A percentile compares a stretch with the other conserved stretches of the same genome.
phyloP scores from a whole-genome alignment of 352 stramenopile species.

The Phytophthora sansomeana region DNA sequence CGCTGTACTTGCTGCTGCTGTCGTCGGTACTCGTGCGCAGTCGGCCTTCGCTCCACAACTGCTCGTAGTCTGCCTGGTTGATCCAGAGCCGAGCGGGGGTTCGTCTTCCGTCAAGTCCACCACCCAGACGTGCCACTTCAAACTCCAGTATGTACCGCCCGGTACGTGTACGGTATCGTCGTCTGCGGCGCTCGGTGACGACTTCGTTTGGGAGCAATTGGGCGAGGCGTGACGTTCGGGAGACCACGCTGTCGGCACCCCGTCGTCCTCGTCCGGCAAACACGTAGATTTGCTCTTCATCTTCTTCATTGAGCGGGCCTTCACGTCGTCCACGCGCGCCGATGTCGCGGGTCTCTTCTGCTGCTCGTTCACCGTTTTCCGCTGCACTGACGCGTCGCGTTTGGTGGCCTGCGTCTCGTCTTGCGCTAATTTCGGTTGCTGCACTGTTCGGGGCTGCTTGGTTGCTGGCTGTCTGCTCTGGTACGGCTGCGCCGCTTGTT shows the following conservation, averaged over 20 bases:
- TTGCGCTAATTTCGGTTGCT: no score
- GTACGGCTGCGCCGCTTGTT: no score
- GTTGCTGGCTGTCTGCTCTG: no score
- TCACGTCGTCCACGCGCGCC: not conserved
- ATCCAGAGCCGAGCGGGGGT: conserved; percentile 1
- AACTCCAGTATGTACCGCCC: conserved; percentile 13
- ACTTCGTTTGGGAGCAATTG: no score
- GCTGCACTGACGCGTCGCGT: no score
- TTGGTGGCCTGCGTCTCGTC: no score
- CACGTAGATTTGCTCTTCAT: not conserved
- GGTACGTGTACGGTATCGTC: not conserved
- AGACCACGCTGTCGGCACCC: not conserved
- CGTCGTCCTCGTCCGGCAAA: not conserved
- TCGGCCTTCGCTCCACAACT: no score
- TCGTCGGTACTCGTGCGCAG: no score
- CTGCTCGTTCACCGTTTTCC: no score
- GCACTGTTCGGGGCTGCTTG: no score
- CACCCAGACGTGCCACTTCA: not conserved
- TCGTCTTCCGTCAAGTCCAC: not conserved
- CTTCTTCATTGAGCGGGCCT: not conserved
- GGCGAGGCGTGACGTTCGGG: not conserved
- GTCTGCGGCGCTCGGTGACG: not conserved
- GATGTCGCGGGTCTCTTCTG: no score
- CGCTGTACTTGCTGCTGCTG: no score
- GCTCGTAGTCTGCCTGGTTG: conserved; percentile 1